Conservation (phyloP, 2,329 filamentous ascomycete genomes). For the Cryphonectria japonica region DNA sequence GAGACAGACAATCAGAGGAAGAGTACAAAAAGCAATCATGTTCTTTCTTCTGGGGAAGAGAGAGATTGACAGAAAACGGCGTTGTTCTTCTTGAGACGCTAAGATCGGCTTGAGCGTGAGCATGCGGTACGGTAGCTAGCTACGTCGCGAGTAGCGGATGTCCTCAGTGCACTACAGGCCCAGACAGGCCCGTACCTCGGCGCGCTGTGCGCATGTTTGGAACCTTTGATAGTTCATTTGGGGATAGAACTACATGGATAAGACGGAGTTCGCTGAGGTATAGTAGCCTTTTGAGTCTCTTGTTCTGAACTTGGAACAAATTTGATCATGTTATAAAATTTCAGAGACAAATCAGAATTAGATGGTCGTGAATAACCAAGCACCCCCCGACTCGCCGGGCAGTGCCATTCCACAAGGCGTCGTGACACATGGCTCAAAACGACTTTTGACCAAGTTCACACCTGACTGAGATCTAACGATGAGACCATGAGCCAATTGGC, state of each 20-base stretch:
- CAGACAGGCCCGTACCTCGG: neutral
- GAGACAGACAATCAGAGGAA: neutral
- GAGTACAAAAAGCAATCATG: neutral
- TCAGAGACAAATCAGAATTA: neutral
- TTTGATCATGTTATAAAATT: neutral
- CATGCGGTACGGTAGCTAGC: neutral
- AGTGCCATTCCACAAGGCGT: neutral
- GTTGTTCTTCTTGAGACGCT: too few species aligned
- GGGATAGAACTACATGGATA: neutral
- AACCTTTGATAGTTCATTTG: neutral
- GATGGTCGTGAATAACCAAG: neutral
- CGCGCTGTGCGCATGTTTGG: neutral
- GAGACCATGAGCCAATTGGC: neutral
- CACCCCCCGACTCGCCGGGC: too few species aligned
- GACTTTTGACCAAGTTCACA: neutral
- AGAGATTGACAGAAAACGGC: neutral
- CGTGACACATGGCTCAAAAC: neutral
- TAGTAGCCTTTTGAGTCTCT: neutral
- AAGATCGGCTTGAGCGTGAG: too few species aligned
- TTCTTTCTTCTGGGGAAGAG: neutral
- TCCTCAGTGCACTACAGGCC: neutral
- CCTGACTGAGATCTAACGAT: neutral
- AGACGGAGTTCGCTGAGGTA: neutral
- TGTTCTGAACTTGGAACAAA: neutral
- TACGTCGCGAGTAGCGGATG: neutral